A percentile compares a stretch with the other conserved stretches of the same genome.
phyloP scores from a whole-genome alignment of 1,139 yeast genomes.

The Yamadazyma triangularis region DNA sequence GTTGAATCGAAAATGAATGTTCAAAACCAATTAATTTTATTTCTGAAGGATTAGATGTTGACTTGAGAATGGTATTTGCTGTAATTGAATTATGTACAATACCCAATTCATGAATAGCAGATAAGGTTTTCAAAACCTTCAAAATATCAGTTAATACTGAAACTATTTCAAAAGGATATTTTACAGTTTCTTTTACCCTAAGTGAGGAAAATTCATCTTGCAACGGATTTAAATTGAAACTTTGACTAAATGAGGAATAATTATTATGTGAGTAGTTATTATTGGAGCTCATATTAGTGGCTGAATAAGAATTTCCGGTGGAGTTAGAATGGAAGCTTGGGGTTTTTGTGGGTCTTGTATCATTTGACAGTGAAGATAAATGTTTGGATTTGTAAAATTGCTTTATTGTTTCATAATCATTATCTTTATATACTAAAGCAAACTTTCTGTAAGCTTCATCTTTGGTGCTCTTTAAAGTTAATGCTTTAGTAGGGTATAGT shows the following conservation, averaged over 20 bases:
- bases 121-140: constrained; percentile 29
- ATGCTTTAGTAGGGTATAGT: constrained; percentile 23
- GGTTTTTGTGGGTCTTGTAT: neutral
- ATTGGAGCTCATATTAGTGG: neutral
- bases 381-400: constrained; percentile 5
- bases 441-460: constrained; percentile 13
- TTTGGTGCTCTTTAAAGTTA: constrained; percentile 12
- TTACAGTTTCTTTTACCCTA: neutral
- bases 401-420: constrained; percentile 18
- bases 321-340: neutral
- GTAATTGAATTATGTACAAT: constrained; percentile 50
- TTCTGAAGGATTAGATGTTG: constrained; percentile 18
- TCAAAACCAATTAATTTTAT: constrained; percentile 49
- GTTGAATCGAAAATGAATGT: constrained; percentile 39
- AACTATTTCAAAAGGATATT: constrained; percentile 14
- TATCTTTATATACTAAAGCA: constrained; percentile 24
- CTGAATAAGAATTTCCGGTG: neutral
- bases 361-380: too few species aligned
- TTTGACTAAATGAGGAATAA: constrained; percentile 1
- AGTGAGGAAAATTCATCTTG: neutral
- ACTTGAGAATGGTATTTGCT: constrained; percentile 29
- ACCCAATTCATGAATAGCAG: constrained; percentile 37
- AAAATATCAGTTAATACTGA: constrained; percentile 32
- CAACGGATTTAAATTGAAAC: constrained; percentile 4
- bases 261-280: neutral